A percentile compares a stretch with the other conserved stretches of the same genome.
These are phyloP conservation scores for Podospora sp. DNA, from an alignment of 495 filamentous ascomycete genomes.

Conservation along the genomic window DNA sequence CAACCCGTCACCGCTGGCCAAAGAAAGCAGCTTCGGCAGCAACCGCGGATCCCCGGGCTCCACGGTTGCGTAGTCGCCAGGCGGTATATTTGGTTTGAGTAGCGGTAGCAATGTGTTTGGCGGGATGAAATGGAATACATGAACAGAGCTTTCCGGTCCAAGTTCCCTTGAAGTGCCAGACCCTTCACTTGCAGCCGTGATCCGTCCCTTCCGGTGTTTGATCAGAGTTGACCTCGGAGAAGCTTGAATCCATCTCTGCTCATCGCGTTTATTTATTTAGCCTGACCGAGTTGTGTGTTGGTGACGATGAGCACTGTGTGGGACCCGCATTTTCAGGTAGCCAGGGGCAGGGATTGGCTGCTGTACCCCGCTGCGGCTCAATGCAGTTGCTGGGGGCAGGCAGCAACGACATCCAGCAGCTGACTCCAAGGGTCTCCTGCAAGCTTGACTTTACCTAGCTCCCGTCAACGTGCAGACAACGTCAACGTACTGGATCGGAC, in stretches of 20 bases:
- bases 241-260: too few species aligned
- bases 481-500: background rate
- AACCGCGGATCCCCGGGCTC: conserved; percentile 18
- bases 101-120: background rate
- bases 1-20: conserved; percentile 51
- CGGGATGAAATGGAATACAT: background rate
- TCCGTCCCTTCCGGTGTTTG: too few species aligned
- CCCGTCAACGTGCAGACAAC: background rate
- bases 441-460: background rate
- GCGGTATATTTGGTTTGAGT: background rate
- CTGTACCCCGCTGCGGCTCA: background rate
- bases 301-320: background rate
- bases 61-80: conserved; percentile 19
- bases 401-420: background rate
- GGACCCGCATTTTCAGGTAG: background rate
- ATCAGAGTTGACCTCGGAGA: too few species aligned
- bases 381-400: background rate
- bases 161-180: too few species aligned
- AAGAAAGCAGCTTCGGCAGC: conserved; percentile 47
- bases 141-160: too few species aligned
- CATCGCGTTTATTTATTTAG: background rate
- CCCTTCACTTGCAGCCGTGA: too few species aligned
- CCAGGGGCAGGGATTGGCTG: background rate
- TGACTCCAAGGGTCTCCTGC: background rate
- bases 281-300: background rate